Evolutionary conservation across 768 basidiomycete species (phyloP), one percentile per base, ranked within the genome.

Genomic region (Rhizopogon vesiculosus): DNA sequence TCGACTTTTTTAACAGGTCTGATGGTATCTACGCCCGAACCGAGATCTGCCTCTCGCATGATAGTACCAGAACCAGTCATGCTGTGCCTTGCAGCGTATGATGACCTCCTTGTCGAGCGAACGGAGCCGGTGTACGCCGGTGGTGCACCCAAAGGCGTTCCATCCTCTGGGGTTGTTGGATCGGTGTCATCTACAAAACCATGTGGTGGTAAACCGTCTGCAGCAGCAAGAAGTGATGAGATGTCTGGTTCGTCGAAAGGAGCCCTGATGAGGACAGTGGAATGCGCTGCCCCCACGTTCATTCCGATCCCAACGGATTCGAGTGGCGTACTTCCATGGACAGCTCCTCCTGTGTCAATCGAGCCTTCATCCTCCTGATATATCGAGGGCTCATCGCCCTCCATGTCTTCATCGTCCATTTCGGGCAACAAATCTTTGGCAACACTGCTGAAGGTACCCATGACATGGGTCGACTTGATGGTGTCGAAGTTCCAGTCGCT

Each of bases 401-500:
- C 69, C 54, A 75, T 70, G 10, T 83, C 82, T 54, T 85, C 85
- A 40, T 76, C 72, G 13, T 80, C 80, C 71, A 84, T 82, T 50
- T 79, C 81, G 29, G 81, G 80, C 71, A 81, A 76, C 22, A 89
- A 71, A 63, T 91, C 88, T 62, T 80, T 84, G 7, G 85, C 78
- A 75, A 87, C 85, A 55, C 81, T 86, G 49, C 85, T 82, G 66
- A 87, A 84, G 3, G 89, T 86, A 42, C 89, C 89, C 83, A 91
- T 88, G 3, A 86, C 83, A 29, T 84, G 78, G 8, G 81, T 75
- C 5, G 87, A 79, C 56, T 78, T 85, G 62, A 93, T 75, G 2
- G 92, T 95, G 63, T 94, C 94, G 67, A 98, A 98, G 68, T 90
- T 92, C 97, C 96, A 98, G 59, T 93, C 93, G 65, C 90, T 94